Percentiles rank a stretch among this genome's conserved stretches.
Evolutionary conservation across 257 asterid species (phyloP).

Genomic region (Linaria vulgaris): DNA sequence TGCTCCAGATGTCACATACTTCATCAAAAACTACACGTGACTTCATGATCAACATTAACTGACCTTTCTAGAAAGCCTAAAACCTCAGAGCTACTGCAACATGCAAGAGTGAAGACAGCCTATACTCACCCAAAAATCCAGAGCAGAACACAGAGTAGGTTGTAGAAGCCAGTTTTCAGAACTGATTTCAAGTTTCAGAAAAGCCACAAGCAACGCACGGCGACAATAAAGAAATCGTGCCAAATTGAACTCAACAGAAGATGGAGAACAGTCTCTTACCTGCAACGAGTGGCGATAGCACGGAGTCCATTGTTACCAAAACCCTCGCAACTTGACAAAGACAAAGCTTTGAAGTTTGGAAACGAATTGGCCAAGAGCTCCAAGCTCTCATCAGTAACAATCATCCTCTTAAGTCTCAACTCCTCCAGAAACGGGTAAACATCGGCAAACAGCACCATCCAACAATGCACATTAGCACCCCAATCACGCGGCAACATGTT

Average conservation of each 20-base stretch:
- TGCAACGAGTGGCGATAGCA: conserved; percentile 51
- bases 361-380: conserved; percentile 58
- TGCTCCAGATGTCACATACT: conserved; percentile 7
- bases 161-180: not conserved
- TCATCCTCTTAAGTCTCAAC: conserved; percentile 65
- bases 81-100: not conserved
- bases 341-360: conserved; percentile 51
- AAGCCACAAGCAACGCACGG: not conserved
- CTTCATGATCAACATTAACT: not conserved
- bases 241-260: not conserved
- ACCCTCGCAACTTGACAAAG: conserved; percentile 63
- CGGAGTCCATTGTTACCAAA: conserved; percentile 56
- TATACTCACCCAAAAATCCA: not conserved
- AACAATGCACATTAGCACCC: conserved; percentile 62
- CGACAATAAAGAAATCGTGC: not conserved
- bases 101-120: not conserved
- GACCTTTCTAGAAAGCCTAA: conserved; percentile 1
- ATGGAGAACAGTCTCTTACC: conserved; percentile 29
- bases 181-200: not conserved
- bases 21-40: not conserved
- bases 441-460: conserved; percentile 52
- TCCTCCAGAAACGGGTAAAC: conserved; percentile 66
- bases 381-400: conserved; percentile 57
- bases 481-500: conserved; percentile 57
- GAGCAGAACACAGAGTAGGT: conserved; percentile 1